Evolutionary conservation across 257 asterid genomes (phyloP).

Genomic region (Solanum phureja): DNA sequence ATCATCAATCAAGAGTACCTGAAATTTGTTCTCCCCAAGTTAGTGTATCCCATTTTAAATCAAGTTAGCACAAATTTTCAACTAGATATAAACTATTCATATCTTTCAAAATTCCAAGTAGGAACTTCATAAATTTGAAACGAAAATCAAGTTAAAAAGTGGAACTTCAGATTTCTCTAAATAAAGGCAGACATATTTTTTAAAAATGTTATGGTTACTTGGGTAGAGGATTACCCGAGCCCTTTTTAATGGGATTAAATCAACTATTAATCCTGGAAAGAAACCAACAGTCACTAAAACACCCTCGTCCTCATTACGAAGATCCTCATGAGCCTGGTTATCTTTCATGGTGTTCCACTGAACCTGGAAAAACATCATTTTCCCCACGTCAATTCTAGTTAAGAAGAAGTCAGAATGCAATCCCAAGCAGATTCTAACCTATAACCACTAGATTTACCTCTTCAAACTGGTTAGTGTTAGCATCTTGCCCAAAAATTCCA

Average conservation of each 20-base stretch:
- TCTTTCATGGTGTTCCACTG: conserved; percentile 49
- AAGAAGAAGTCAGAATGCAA: background rate
- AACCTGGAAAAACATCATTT: conserved; percentile 31
- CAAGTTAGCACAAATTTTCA: background rate
- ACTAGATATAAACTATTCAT: background rate
- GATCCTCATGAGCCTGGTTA: conserved; percentile 16
- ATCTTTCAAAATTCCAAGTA: background rate
- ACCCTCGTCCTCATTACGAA: conserved; percentile 26
- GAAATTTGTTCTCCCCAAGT: conserved; percentile 3
- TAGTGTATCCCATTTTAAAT: background rate
- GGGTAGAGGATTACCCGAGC: background rate
- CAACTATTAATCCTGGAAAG: conserved; percentile 56
- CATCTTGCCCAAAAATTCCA: conserved; percentile 70
- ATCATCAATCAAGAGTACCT: conserved; percentile 39
- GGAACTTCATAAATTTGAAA: background rate
- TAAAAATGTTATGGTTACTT: background rate
- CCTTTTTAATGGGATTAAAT: conserved; percentile 34
- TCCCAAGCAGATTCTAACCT: background rate
- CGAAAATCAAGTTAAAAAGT: background rate
- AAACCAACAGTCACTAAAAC: conserved; percentile 61
- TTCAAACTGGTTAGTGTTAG: conserved; percentile 35
- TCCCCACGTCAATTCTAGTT: background rate
- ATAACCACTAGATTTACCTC: conserved; percentile 37
- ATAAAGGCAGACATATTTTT: background rate
- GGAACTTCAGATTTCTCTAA: background rate